A percentile compares a stretch with the other conserved stretches of the same genome.
Conservation (phyloP, 2,329 filamentous ascomycete genomes). For the Drechslerella stenobrocha region DNA sequence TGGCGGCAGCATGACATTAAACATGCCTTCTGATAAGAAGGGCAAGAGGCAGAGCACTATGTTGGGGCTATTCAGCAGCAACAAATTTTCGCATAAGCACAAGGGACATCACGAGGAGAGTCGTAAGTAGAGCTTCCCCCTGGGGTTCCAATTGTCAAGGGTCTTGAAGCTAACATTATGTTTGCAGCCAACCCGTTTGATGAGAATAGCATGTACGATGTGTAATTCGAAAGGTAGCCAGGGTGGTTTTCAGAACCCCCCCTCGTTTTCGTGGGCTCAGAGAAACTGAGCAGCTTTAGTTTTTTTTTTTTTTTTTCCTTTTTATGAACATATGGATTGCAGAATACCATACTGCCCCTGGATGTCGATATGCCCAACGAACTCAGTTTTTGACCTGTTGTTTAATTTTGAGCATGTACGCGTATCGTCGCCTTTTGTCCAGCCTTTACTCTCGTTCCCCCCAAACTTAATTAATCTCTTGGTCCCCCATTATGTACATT, state of each 20-base stretch:
- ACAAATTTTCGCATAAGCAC: constrained; percentile 40
- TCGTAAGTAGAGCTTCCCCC: constrained; percentile 43
- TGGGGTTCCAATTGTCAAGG: neutral
- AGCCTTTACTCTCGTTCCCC: neutral
- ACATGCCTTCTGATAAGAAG: constrained; percentile 42
- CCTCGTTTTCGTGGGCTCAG: neutral
- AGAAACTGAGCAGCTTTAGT: too few relatives aligned
- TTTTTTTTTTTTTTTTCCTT: neutral
- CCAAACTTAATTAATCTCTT: neutral
- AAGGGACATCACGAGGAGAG: constrained; percentile 42
- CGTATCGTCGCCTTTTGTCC: neutral
- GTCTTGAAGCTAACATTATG: constrained; percentile 9
- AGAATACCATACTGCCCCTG: neutral
- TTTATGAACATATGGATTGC: constrained; percentile 2
- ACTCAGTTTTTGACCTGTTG: neutral
- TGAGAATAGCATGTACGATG: constrained; percentile 47
- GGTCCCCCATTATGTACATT: too few relatives aligned
- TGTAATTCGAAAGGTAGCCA: constrained; percentile 15
- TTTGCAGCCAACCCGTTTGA: constrained; percentile 40
- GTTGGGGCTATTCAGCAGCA: constrained; percentile 48
- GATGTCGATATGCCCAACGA: constrained; percentile 4
- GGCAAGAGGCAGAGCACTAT: constrained; percentile 44
- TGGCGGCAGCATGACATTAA: constrained; percentile 40
- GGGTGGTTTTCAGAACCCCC: neutral
- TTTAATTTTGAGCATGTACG: neutral